These are phyloP conservation scores for Lizanozyma gosingica DNA, from an alignment of 1,139 yeast species.

Conservation along the genomic window DNA sequence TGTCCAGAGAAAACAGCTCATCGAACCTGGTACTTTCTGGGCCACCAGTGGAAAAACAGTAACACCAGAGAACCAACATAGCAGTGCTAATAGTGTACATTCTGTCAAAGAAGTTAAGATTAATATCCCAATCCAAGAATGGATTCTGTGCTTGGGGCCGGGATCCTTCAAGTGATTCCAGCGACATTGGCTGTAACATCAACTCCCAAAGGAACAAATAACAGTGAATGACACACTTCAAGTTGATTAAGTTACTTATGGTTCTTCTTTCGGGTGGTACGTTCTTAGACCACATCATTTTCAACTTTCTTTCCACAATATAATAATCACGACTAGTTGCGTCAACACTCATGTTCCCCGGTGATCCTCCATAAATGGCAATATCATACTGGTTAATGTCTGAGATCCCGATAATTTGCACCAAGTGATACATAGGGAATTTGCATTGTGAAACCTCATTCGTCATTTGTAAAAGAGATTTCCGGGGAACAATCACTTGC, in stretches of 20 bases:
- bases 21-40: constrained; percentile 36
- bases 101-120: constrained; percentile 41
- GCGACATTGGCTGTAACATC: constrained; percentile 40
- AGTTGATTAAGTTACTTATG: constrained; percentile 26
- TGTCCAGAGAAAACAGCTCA: constrained; percentile 6
- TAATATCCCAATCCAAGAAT: constrained; percentile 38
- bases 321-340: constrained; percentile 48
- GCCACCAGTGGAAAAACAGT: constrained; percentile 43
- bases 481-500: constrained; percentile 17
- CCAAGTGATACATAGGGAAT: constrained; percentile 56
- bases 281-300: constrained; percentile 39
- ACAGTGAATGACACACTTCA: constrained; percentile 50
- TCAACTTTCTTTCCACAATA: constrained; percentile 43
- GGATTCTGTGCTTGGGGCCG: constrained; percentile 15
- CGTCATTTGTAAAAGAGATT: constrained; percentile 10
- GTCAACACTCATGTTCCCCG: constrained; percentile 70
- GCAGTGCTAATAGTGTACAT: constrained; percentile 47
- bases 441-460: constrained; percentile 33
- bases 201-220: constrained; percentile 55
- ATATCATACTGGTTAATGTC: constrained; percentile 70
- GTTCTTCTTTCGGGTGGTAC: constrained; percentile 31
- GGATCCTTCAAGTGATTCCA: constrained; percentile 14
- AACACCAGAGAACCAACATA: constrained; percentile 50
- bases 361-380: constrained; percentile 74
- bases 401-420: constrained; percentile 56